Evolutionary conservation across 2,329 filamentous ascomycete genomes (phyloP), one percentile per base, ranked within the genome.

Genomic region (Paramyrothecium roridum): DNA sequence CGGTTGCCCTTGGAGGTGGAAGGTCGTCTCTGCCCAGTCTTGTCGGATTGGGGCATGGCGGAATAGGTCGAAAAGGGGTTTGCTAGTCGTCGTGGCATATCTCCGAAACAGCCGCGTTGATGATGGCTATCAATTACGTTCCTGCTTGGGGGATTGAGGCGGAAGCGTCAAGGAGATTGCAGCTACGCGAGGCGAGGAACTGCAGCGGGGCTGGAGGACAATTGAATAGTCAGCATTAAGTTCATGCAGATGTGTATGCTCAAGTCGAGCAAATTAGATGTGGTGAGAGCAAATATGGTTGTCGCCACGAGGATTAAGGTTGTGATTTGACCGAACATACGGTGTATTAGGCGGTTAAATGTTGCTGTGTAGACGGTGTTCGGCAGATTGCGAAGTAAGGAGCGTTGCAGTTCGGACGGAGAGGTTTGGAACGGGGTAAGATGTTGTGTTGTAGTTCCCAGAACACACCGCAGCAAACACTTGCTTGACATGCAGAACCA

Each of bases 1-100:
- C 90, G 88, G 73, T 87, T 92, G 70, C 84, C 82, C 74, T 90
- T 91, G 65, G 83, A 84, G 61, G 80, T 78, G 47, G 85, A 87
- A 54, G 80, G 76, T 70, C 83, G 79, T 70, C 83, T 79, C 71
- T 84, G 80, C 64, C 72, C 76, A 59, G 72, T 67, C 73, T 76
- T 81, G 69, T 83, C 81, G 60, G 73, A 67, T 59, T 68, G 67
- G 62, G 73, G 65, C 73, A 76, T 76, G 65, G 68, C 80, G 70
- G 75, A 77, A 43, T 43, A 43, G 66, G 77, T 76, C 56, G 73
- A 74, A 68, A 85, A 85, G 57, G 80, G 81, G 64, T 84, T 84
- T 60, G 76, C 71, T 62, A 85, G 76, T 74, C 78, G 82, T 73
- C 81, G 81, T 70, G 82, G 81, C 82, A 85, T 84, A 59, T 77